These are phyloP conservation scores for Blastobotrys muscicola DNA, from an alignment of 805 yeast genomes.

Conservation along the genomic window DNA sequence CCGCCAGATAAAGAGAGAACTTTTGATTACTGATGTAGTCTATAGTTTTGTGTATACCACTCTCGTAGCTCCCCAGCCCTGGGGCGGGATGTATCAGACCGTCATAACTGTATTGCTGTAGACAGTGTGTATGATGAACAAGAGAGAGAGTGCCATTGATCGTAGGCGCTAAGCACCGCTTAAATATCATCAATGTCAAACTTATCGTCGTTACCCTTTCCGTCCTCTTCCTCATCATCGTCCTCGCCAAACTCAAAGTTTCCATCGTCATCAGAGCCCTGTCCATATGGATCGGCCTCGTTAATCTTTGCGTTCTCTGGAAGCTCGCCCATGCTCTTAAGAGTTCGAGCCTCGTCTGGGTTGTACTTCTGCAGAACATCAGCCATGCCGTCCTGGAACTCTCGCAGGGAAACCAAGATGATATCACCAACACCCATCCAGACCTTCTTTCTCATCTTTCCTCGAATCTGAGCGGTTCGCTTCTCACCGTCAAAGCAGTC, in stretches of 20 bases:
- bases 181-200: conserved; percentile 94
- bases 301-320: conserved; percentile 96
- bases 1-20: not conserved
- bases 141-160: not conserved
- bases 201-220: conserved; percentile 46
- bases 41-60: not conserved
- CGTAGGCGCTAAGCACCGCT: conserved; percentile 10
- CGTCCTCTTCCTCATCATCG: conserved; percentile 69
- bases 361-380: conserved; percentile 95
- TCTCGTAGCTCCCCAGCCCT: not conserved
- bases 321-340: conserved; percentile 90
- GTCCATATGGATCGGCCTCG: conserved; percentile 95
- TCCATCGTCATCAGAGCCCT: conserved; percentile 93
- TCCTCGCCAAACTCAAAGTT: conserved; percentile 97
- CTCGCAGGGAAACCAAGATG: conserved; percentile 90
- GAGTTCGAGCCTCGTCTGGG: conserved; percentile 95
- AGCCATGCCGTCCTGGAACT: conserved; percentile 96
- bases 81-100: not conserved
- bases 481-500: conserved; percentile 87
- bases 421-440: conserved; percentile 99
- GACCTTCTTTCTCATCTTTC: conserved; percentile 97
- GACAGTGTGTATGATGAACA: too few species aligned
- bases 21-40: not conserved
- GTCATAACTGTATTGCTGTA: not conserved
- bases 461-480: conserved; percentile 97